Base-by-base conservation (phyloP, 352 stramenopile species). In the Phytophthora cactorum region DNA sequence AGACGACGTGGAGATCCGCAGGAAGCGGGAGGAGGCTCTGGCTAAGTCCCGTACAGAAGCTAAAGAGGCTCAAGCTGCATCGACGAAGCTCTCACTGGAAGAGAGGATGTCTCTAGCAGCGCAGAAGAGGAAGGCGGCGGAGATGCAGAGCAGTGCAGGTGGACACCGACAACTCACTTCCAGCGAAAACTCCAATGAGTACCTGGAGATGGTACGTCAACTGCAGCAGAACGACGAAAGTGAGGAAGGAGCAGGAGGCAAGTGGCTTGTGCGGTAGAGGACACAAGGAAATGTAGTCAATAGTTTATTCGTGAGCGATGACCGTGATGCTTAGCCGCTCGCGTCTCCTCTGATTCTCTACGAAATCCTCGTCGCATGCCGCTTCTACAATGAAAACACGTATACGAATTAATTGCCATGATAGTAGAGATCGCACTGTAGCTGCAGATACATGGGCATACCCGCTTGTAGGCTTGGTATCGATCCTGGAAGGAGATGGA, bases 401-500 rank as follows among this genome's bases (percentile, higher is more conserved):
- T 11, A 52, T 60, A 65, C 14, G 22, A 7, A 28, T 52, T 36
- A 47, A 59, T 70, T 64, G 43, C 14, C 22, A 44, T 46, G 2
- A 17, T 25, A 14, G 0, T 59, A 6, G 15, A 6, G 15, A 4
- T 31, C 15, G n/a, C 8, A 60, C 29, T 53, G 12, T 4, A 44
- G 38, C 28, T 52, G 6, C 9, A 46, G 36, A 57, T n/a, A 10
- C 7, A 46, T 29, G 10, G 12, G 50, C 69, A 54, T 59, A 92
- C 84, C 68, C 81, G 72, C 46, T 87, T 87, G 65, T 88, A 87
- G 32, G 82, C 75, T 49, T 86, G 72, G 63, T 89, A 89, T 31
- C 86, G 82, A 29, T 90, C 73, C 55, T 94, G 79, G 73, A 94
- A 94, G 7, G 86, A 92, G 28, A 91, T 78, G 11, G 68, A 70